phyloP scores from a whole-genome alignment of 2,329 filamentous ascomycete genomes.

The Xylaria sp. region DNA sequence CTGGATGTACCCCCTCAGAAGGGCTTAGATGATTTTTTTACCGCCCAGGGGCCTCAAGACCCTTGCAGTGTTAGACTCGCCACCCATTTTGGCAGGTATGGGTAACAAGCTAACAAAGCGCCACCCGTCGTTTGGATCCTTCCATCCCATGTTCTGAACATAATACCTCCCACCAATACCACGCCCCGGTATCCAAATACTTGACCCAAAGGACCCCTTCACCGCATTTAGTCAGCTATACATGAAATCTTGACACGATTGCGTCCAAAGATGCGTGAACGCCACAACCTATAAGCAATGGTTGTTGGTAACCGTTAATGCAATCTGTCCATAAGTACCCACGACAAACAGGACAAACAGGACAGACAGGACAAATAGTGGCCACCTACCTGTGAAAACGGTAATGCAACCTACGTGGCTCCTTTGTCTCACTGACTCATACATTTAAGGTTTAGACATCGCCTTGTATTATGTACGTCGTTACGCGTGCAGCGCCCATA shows the following conservation, averaged over 20 bases:
- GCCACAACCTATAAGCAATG: background rate
- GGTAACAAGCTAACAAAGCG: constrained; percentile 18
- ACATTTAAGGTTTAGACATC: background rate
- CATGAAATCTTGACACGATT: background rate
- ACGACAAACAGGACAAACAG: background rate
- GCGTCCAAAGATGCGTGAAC: background rate
- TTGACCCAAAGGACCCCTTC: background rate
- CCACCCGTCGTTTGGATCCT: constrained; percentile 1
- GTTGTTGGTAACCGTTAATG: background rate
- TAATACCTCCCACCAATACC: no score
- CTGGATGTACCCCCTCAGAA: constrained; percentile 3
- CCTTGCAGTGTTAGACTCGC: no score
- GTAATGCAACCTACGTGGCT: constrained; percentile 25
- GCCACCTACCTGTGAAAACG: background rate
- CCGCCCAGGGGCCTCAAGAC: constrained; percentile 6
- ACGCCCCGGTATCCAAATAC: background rate
- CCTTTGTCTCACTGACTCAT: constrained; percentile 14
- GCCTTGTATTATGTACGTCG: constrained; percentile 1
- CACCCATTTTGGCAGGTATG: constrained; percentile 5
- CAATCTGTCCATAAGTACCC: constrained; percentile 2
- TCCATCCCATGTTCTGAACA: no score
- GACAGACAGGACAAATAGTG: background rate
- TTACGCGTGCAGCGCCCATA: background rate
- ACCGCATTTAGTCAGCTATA: constrained; percentile 2
- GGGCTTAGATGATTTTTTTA: constrained; percentile 6